These are phyloP conservation scores for Alternaria burnsii DNA, from an alignment of 2,329 filamentous ascomycete species.

Conservation along the genomic window DNA sequence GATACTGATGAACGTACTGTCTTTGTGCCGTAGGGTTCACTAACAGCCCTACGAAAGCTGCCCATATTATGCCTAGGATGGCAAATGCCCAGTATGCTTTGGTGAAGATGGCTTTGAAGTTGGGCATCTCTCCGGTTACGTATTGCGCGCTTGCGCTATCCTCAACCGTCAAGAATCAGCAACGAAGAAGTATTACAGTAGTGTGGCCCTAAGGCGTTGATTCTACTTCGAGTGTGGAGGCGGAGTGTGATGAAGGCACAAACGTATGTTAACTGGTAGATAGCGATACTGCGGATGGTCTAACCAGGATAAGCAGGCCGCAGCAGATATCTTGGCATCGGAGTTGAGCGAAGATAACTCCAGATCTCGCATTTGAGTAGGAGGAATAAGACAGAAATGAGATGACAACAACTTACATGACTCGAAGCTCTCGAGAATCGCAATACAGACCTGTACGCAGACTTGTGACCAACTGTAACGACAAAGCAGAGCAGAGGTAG, in stretches of 20 bases:
- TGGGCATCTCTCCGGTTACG: slow-evolving; percentile 32
- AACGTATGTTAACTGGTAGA: slow-evolving; percentile 1
- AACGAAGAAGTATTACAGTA: neutral
- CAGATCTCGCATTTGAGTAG: neutral
- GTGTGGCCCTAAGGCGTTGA: neutral
- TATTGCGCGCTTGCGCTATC: neutral
- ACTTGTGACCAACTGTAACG: neutral
- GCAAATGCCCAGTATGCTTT: slow-evolving; percentile 52
- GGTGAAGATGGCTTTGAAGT: slow-evolving; percentile 38
- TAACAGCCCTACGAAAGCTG: slow-evolving; percentile 69
- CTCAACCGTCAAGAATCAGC: neutral
- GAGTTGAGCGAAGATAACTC: slow-evolving; percentile 8
- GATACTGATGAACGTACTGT: slow-evolving; percentile 66
- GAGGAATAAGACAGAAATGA: no score
- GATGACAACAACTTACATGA: neutral
- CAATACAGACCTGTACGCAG: neutral
- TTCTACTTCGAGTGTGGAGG: neutral
- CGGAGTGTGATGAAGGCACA: neutral
- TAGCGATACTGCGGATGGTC: slow-evolving; percentile 3
- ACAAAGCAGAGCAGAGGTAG: neutral
- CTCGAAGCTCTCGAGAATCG: neutral
- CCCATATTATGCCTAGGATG: slow-evolving; percentile 70
- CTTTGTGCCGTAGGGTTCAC: slow-evolving; percentile 77
- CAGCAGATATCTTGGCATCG: slow-evolving; percentile 14
- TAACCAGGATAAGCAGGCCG: slow-evolving; percentile 13